phyloP scores from a whole-genome alignment of 1,284 basidiomycete genomes.

The Naganishia sp. region DNA sequence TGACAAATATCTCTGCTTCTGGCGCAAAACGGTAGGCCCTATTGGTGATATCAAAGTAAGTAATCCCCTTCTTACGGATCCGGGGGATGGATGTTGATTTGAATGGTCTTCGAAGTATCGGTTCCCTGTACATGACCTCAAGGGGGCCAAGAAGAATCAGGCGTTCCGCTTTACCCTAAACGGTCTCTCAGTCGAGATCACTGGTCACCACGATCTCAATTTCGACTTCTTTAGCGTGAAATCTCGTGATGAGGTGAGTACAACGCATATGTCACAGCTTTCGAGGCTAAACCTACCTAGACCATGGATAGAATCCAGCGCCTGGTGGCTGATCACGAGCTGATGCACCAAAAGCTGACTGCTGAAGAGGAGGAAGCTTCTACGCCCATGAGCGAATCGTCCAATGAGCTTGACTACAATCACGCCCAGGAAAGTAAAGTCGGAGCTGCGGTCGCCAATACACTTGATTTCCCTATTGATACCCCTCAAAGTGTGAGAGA shows the following conservation, averaged over 20 bases:
- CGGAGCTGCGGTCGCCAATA: constrained; percentile 23
- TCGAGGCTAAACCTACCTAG: background rate
- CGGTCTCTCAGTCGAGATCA: constrained; percentile 59
- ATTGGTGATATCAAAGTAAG: constrained; percentile 49
- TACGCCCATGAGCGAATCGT: constrained; percentile 34
- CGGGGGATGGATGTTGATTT: background rate
- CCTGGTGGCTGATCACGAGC: constrained; percentile 32
- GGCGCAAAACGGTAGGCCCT: constrained; percentile 45
- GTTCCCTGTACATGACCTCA: constrained; percentile 57
- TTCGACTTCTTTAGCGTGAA: constrained; percentile 60
- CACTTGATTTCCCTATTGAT: constrained; percentile 16
- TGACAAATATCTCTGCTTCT: constrained; percentile 51
- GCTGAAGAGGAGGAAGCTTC: constrained; percentile 15
- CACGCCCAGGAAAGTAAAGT: constrained; percentile 11
- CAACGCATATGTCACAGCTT: background rate
- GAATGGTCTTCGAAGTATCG: constrained; percentile 55
- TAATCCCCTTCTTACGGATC: background rate
- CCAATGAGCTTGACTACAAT: constrained; percentile 13
- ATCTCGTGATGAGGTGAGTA: constrained; percentile 57
- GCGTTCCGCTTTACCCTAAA: constrained; percentile 54
- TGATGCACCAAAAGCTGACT: constrained; percentile 19
- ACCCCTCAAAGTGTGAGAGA: constrained; percentile 12
- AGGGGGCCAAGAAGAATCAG: constrained; percentile 53
- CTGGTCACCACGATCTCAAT: constrained; percentile 58
- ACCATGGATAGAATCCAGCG: constrained; percentile 36